Conservation (phyloP, 441 rosid genomes). For the Gossypium schwendimanii region DNA sequence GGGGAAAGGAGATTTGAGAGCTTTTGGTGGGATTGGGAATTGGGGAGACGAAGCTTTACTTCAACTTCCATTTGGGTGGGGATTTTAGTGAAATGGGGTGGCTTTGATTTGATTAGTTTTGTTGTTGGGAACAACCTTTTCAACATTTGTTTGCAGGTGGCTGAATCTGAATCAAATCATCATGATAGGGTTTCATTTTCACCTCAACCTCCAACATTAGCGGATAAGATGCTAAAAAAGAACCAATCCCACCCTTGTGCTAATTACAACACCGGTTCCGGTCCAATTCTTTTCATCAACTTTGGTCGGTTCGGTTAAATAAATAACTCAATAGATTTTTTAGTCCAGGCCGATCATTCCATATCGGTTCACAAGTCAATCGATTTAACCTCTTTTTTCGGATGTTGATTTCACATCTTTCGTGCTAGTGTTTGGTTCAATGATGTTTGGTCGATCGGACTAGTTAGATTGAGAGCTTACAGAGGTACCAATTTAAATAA, state of each 20-base stretch:
- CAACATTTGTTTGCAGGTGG: background rate
- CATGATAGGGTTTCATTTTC: background rate
- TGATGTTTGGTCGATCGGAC: background rate
- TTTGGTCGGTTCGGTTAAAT: background rate
- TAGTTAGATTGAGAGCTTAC: background rate
- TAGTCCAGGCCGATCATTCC: background rate
- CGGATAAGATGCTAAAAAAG: slow-evolving; percentile 7
- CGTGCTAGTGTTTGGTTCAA: background rate
- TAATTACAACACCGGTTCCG: background rate
- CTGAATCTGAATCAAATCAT: background rate
- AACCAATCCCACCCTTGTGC: background rate
- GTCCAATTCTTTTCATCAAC: background rate
- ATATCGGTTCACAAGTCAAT: background rate
- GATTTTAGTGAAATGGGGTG: background rate
- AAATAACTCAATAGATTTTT: too few relatives aligned
- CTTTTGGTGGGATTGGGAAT: slow-evolving; percentile 33
- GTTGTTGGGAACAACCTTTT: background rate
- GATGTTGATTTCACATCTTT: background rate
- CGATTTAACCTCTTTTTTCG: background rate
- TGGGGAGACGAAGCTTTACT: slow-evolving; percentile 48
- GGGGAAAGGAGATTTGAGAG: slow-evolving; percentile 41
- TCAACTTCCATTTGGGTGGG: slow-evolving; percentile 42
- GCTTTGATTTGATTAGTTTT: background rate
- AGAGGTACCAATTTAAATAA: background rate
- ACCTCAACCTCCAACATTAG: background rate